These are phyloP conservation scores for Acanthamoeba castellanii DNA, from an alignment of 208 protist genomes.

Conservation along the genomic window DNA sequence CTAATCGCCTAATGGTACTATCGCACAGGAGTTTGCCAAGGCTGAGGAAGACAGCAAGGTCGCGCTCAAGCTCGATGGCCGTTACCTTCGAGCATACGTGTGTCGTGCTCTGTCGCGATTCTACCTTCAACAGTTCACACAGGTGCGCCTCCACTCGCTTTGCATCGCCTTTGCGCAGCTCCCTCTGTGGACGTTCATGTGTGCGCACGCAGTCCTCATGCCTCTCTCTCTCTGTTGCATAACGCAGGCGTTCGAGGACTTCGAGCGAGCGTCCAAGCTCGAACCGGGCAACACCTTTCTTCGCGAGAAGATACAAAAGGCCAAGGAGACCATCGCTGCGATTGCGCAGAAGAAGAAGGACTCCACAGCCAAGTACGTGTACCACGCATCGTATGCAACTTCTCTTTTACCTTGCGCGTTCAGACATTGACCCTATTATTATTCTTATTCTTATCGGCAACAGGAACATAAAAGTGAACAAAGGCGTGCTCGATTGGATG, in stretches of 20 bases:
- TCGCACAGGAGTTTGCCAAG: slow-evolving; percentile 54
- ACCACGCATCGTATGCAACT: background rate
- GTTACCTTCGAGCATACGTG: slow-evolving; percentile 41
- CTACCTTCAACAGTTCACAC: slow-evolving; percentile 52
- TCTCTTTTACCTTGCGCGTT: background rate
- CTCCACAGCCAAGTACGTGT: slow-evolving; percentile 19
- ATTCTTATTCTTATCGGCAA: background rate
- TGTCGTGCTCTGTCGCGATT: slow-evolving; percentile 51
- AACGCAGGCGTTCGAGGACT: slow-evolving; percentile 27
- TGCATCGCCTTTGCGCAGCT: background rate
- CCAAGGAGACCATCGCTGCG: slow-evolving; percentile 53
- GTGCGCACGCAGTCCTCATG: background rate
- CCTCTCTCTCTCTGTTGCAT: background rate
- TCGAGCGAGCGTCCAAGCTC: slow-evolving; percentile 50
- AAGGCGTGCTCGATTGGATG: slow-evolving; percentile 61
- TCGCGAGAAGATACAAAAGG: slow-evolving; percentile 53
- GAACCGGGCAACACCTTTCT: slow-evolving; percentile 47
- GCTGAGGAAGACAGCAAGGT: slow-evolving; percentile 66
- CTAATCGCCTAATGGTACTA: background rate
- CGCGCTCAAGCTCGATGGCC: slow-evolving; percentile 44
- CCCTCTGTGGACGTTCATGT: too few relatives aligned
- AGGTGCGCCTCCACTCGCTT: background rate
- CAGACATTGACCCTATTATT: background rate
- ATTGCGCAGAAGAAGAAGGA: slow-evolving; percentile 69
- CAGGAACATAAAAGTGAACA: slow-evolving; percentile 58